These are phyloP conservation scores for Draba incana DNA, from an alignment of 345 rosid species.

Conservation along the genomic window DNA sequence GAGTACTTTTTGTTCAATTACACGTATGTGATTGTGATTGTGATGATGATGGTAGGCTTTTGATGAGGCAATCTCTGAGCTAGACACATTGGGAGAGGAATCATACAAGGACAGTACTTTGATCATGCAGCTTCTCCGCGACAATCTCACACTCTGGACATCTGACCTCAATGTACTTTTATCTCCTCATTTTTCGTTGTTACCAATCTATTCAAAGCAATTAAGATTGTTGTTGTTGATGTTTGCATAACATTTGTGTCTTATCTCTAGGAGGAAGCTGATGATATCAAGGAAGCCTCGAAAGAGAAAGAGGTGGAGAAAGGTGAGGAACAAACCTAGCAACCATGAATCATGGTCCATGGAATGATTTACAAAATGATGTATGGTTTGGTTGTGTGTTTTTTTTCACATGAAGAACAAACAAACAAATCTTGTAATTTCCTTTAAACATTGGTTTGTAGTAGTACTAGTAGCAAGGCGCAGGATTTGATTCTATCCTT, in stretches of 20 bases:
- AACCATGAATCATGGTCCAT: slow-evolving; percentile 32
- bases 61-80: slow-evolving; percentile 96
- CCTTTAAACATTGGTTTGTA: slow-evolving; percentile 24
- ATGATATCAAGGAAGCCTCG: slow-evolving; percentile 81
- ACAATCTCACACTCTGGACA: slow-evolving; percentile 98
- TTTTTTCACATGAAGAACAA: neutral
- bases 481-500: slow-evolving; percentile 19
- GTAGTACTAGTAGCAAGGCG: neutral
- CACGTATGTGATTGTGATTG: neutral
- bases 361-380: slow-evolving; percentile 5
- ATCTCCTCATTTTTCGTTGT: slow-evolving; percentile 14
- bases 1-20: neutral
- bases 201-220: neutral
- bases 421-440: slow-evolving; percentile 15
- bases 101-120: slow-evolving; percentile 98
- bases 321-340: slow-evolving; percentile 18
- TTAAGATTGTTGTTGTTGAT: slow-evolving; percentile 2
- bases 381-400: slow-evolving; percentile 24
- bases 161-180: slow-evolving; percentile 73
- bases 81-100: slow-evolving; percentile 94
- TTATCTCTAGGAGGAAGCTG: slow-evolving; percentile 67
- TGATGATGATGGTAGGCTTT: slow-evolving; percentile 41
- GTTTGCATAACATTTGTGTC: slow-evolving; percentile 18
- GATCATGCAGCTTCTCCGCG: slow-evolving; percentile 98
- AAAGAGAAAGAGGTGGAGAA: slow-evolving; percentile 69